Percentiles rank a stretch among this genome's conserved stretches.
phyloP scores from a whole-genome alignment of 2,329 filamentous ascomycete species.

The Trichoderma sp. region DNA sequence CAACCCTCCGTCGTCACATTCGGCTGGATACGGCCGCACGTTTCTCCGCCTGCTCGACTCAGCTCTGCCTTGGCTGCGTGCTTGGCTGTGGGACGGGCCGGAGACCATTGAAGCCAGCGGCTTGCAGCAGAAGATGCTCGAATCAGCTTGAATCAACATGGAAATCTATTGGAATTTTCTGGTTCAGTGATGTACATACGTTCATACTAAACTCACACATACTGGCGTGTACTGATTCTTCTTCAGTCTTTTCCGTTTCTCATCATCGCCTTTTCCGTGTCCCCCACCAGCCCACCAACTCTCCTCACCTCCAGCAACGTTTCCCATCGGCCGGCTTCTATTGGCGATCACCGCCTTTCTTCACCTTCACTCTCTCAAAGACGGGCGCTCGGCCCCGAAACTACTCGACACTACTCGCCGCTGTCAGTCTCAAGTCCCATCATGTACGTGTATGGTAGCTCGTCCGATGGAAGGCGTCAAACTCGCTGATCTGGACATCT shows the following conservation, averaged over 20 bases:
- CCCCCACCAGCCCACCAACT: not conserved
- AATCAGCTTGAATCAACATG: not conserved
- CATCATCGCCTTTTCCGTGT: not conserved
- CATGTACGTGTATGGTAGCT: too few relatives aligned
- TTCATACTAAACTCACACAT: not conserved
- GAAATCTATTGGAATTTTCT: not conserved
- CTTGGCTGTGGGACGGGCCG: slow-evolving; percentile 1
- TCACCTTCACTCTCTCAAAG: not conserved
- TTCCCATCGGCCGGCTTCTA: not conserved
- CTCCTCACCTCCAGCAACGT: not conserved
- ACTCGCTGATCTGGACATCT: not conserved
- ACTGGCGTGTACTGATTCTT: not conserved
- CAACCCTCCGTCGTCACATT: not conserved
- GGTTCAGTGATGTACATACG: not conserved
- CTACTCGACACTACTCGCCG: not conserved
- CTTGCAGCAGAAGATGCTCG: not conserved
- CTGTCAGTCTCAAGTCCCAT: too few relatives aligned
- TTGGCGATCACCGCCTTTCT: not conserved
- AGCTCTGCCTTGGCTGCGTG: not conserved
- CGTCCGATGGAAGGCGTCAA: not conserved
- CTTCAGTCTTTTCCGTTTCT: not conserved
- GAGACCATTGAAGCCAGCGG: not conserved
- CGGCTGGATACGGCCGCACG: not conserved
- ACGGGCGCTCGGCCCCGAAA: not conserved
- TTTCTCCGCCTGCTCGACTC: slow-evolving; percentile 1